A percentile compares a stretch with the other conserved stretches of the same genome.
Conservation (phyloP, 257 asterid species). For the Marsdenia floribunda region DNA sequence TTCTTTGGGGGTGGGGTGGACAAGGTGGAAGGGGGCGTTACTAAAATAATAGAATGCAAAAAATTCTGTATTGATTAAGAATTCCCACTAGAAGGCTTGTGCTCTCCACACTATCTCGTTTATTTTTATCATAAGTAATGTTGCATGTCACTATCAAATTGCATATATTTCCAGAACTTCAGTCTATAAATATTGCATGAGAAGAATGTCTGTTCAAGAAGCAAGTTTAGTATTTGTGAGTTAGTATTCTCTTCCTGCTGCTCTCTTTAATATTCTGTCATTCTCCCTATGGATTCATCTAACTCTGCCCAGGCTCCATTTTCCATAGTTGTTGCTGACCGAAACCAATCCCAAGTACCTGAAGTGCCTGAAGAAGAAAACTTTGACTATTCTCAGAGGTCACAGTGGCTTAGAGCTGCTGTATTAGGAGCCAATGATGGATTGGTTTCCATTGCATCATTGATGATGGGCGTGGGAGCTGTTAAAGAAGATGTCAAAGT, state of each 20-base stretch:
- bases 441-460: slow-evolving; percentile 50
- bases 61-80: neutral
- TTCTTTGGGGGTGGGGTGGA: neutral
- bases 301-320: slow-evolving; percentile 32
- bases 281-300: slow-evolving; percentile 38
- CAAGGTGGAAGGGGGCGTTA: neutral
- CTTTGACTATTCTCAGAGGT: slow-evolving; percentile 50
- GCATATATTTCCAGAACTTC: neutral
- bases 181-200: slow-evolving; percentile 35
- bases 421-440: slow-evolving; percentile 77
- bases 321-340: slow-evolving; percentile 19
- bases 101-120: slow-evolving; percentile 23
- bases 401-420: slow-evolving; percentile 77
- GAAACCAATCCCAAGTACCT: slow-evolving; percentile 11
- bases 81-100: slow-evolving; percentile 26
- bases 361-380: slow-evolving; percentile 22
- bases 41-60: neutral
- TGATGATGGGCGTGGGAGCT: slow-evolving; percentile 76
- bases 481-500: slow-evolving; percentile 42
- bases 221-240: neutral
- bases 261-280: neutral
- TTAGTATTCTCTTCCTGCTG: neutral
- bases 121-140: neutral
- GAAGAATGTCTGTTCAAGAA: slow-evolving; percentile 11
- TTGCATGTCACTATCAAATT: slow-evolving; percentile 2